Evolutionary conservation across 345 rosid species (phyloP), one percentile per base, ranked within the genome.

Genomic region (Gossypium sturtianum): DNA sequence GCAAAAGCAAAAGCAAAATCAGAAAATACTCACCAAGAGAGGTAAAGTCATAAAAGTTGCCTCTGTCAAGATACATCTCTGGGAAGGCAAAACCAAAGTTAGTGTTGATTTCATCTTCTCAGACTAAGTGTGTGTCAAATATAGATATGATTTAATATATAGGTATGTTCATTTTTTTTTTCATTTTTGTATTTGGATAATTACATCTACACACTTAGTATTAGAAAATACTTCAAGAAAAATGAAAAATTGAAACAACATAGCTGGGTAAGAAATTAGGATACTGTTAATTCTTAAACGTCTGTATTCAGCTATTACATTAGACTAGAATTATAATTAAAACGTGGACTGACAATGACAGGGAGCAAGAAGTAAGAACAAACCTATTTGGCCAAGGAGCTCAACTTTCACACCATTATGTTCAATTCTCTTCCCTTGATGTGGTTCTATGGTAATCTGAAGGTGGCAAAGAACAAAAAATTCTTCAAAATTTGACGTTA

Each of bases 341-440:
- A 34, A 54, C n/a, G n/a, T 70, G 49, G 29, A 29, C 73, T 34
- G 44, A 53, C n/a, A 29, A 12, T n/a, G 61, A 70, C 22, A 68
- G n/a, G 60, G 43, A 63, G 47, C 61, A 75, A 71, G 62, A 58
- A 58, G 62, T 59, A 75, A 71, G 9, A 13, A 72, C 84, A 78
- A 73, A 90, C 98, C 96, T 81, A 93, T 95, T 82, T 95, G 99
- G 80, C 97, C 98, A 78, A 95, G 97, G 76, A 95, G 96, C 81
- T 95, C 98, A 82, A 93, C 89, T 88, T 93, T 95, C 23, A 93
- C 88, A 78, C 99, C 98, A 82, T 90, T 93, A 79, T 95, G 99
- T 70, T 95, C 98, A 68, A 95, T 88, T 77, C 89, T 95, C 78
- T 91, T 93, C 87, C 97, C 99, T 82, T 83, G 96, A 83, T 82